phyloP scores from a whole-genome alignment of 78 protist species.

The Emiliania huxleyi region DNA sequence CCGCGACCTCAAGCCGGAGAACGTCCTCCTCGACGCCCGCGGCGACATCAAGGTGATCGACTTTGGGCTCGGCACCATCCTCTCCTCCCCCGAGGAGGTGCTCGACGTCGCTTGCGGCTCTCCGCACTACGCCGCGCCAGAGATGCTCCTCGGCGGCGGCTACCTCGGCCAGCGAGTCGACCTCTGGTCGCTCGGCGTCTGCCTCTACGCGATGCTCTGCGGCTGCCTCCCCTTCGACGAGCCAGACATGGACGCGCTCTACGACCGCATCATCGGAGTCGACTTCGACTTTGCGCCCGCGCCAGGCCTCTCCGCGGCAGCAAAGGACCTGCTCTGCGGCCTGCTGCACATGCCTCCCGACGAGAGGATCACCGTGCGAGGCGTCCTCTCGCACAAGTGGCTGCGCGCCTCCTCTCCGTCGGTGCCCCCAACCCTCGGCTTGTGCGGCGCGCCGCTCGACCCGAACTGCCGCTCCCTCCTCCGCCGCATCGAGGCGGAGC shows the following conservation, averaged over 20 bases:
- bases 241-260: neutral
- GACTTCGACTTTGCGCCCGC: neutral
- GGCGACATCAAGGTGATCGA: constrained; percentile 76
- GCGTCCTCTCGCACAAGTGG: neutral
- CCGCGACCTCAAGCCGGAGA: constrained; percentile 20
- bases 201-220: constrained; percentile 10
- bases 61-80: constrained; percentile 92
- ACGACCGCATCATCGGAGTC: neutral
- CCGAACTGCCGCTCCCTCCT: neutral
- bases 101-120: constrained; percentile 90
- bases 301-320: neutral
- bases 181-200: neutral
- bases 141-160: constrained; percentile 1
- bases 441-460: neutral
- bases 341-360: neutral
- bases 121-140: constrained; percentile 97
- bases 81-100: constrained; percentile 86
- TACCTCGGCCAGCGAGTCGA: neutral
- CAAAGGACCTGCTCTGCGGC: neutral
- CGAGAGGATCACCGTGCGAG: neutral
- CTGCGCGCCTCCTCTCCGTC: neutral
- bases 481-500: neutral
- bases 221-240: constrained; percentile 20
- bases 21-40: neutral
- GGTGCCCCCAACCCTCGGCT: no score